These are phyloP conservation scores for Cladosporium sp. DNA, from an alignment of 2,329 filamentous ascomycete genomes.

Conservation along the genomic window DNA sequence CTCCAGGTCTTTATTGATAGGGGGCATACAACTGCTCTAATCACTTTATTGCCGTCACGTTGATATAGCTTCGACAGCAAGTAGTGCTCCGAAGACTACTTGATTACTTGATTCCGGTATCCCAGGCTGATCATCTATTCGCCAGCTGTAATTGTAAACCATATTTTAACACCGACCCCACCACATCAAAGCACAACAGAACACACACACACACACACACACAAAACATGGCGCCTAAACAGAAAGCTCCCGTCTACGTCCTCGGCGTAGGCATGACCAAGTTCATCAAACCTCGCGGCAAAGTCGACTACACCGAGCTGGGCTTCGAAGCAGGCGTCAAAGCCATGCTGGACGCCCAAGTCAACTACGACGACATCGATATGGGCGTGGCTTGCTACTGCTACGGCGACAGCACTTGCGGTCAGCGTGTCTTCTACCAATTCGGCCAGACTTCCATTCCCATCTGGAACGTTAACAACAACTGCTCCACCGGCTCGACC, in stretches of 20 bases:
- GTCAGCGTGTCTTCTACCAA: slow-evolving; percentile 96
- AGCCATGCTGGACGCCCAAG: slow-evolving; percentile 75
- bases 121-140: too few relatives aligned
- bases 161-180: too few relatives aligned
- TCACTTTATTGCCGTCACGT: too few relatives aligned
- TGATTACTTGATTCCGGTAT: too few relatives aligned
- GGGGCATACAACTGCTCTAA: too few relatives aligned
- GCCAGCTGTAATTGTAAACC: too few relatives aligned
- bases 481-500: slow-evolving; percentile 93
- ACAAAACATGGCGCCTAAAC: slow-evolving; percentile 11
- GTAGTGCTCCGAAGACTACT: too few relatives aligned
- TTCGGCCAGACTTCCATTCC: slow-evolving; percentile 97
- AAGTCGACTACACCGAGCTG: slow-evolving; percentile 90
- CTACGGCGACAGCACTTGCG: slow-evolving; percentile 92
- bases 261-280: slow-evolving; percentile 98
- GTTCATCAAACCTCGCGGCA: slow-evolving; percentile 94
- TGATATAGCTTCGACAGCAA: too few relatives aligned
- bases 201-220: too few relatives aligned
- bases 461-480: slow-evolving; percentile 98
- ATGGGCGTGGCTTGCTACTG: slow-evolving; percentile 96
- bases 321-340: slow-evolving; percentile 91
- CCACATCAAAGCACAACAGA: too few relatives aligned
- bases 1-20: too few relatives aligned
- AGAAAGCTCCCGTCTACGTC: slow-evolving; percentile 58
- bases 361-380: slow-evolving; percentile 95